Conservation (phyloP, 345 rosid species). For the Pseudoturritis turrita region DNA sequence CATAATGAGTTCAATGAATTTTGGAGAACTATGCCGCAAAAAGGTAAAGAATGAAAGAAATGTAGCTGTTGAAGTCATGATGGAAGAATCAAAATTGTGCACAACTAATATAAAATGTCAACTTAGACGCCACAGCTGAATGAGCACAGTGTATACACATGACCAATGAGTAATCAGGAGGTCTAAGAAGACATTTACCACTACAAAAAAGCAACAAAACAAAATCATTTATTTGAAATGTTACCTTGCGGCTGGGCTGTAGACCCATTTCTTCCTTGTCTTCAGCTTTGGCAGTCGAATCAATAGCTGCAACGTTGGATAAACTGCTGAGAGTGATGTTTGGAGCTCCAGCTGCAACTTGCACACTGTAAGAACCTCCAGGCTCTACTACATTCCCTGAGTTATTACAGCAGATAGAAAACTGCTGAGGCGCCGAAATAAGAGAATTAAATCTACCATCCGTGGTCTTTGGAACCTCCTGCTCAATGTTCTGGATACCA, state of each 20-base stretch:
- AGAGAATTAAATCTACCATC: constrained; percentile 39
- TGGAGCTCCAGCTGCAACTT: constrained; percentile 12
- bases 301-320: constrained; percentile 24
- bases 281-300: constrained; percentile 26
- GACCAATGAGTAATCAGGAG: neutral
- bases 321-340: constrained; percentile 28
- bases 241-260: constrained; percentile 43
- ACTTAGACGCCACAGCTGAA: neutral
- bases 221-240: neutral
- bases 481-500: constrained; percentile 24
- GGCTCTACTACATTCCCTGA: neutral
- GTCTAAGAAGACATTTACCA: neutral
- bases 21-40: neutral
- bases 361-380: constrained; percentile 15
- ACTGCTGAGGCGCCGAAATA: constrained; percentile 36
- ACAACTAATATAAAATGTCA: neutral
- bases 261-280: constrained; percentile 29
- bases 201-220: neutral
- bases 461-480: constrained; percentile 17
- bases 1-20: neutral
- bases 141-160: neutral
- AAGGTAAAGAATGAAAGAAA: neutral
- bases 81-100: too few relatives aligned
- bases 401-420: constrained; percentile 6
- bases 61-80: neutral